Evolutionary conservation across 306 rosid genomes (phyloP).

Genomic region (Psophocarpus tetragonolobus): DNA sequence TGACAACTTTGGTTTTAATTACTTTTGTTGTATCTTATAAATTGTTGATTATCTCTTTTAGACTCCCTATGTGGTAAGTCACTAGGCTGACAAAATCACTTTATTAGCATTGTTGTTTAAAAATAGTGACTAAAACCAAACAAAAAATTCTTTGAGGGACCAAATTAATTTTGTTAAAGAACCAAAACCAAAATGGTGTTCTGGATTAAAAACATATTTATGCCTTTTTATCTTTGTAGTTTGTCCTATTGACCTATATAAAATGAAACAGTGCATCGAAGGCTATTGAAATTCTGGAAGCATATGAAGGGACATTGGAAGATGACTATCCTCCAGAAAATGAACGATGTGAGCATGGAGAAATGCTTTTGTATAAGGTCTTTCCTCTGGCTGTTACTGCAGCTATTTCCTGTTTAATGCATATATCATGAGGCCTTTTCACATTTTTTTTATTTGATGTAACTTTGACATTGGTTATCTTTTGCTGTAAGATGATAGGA

Average conservation of each 20-base stretch:
- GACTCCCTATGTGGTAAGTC: too few species aligned
- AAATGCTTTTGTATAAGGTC: constrained; percentile 95
- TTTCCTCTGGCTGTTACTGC: constrained; percentile 12
- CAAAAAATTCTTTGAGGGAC: too few species aligned
- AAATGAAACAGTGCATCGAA: constrained; percentile 61
- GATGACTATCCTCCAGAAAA: constrained; percentile 94
- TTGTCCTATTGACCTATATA: constrained; percentile 27
- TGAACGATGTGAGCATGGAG: constrained; percentile 94
- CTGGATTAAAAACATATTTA: too few species aligned
- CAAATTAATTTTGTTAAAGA: too few species aligned
- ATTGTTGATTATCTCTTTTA: too few species aligned
- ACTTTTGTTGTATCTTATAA: too few species aligned
- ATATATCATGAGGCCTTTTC: neutral
- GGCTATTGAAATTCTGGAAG: constrained; percentile 96
- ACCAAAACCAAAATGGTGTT: too few species aligned
- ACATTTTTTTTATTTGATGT: constrained; percentile 8
- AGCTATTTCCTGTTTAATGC: constrained; percentile 28
- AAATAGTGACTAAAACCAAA: too few species aligned
- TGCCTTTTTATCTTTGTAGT: constrained; percentile 15
- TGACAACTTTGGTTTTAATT: too few species aligned
- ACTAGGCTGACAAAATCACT: too few species aligned
- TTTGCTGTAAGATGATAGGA: neutral
- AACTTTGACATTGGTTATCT: neutral
- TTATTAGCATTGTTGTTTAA: too few species aligned
- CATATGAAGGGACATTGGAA: constrained; percentile 95